A percentile compares a stretch with the other conserved stretches of the same genome.
These are phyloP conservation scores for Colletotrichum tamarilloi DNA, from an alignment of 2,329 filamentous ascomycete genomes.

Conservation along the genomic window DNA sequence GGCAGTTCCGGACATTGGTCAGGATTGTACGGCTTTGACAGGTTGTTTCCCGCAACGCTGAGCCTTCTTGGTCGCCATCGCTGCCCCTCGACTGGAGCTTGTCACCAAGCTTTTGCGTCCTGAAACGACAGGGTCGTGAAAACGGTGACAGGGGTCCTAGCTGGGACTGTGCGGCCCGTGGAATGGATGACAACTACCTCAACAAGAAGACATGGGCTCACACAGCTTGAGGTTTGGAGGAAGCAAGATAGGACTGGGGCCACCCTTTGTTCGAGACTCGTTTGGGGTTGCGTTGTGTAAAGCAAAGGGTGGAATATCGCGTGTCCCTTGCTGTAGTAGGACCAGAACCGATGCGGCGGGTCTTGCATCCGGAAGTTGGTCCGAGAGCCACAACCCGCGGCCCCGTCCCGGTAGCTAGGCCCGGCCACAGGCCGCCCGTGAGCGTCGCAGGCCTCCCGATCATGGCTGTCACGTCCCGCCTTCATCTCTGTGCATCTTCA, in stretches of 20 bases:
- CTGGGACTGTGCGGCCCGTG: conserved; percentile 21
- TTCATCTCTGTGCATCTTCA: background rate
- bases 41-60: background rate
- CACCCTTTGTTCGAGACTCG: background rate
- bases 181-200: conserved; percentile 16
- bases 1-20: conserved; percentile 9
- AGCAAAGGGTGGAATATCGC: background rate
- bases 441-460: conserved; percentile 2
- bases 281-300: background rate
- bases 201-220: conserved; percentile 6
- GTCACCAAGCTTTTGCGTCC: conserved; percentile 32
- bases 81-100: conserved; percentile 16
- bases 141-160: conserved; percentile 21
- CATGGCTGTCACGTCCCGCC: conserved; percentile 4
- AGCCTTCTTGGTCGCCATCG: background rate
- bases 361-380: conserved; percentile 27
- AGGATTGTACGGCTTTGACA: conserved; percentile 9
- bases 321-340: background rate
- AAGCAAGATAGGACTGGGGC: background rate
- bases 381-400: conserved; percentile 30
- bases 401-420: conserved; percentile 21
- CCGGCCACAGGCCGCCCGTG: conserved; percentile 10
- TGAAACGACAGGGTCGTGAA: conserved; percentile 31
- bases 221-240: background rate
- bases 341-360: conserved; percentile 21